Conservation (phyloP, 2,329 filamentous ascomycete species). For the Xylaria multiplex region DNA sequence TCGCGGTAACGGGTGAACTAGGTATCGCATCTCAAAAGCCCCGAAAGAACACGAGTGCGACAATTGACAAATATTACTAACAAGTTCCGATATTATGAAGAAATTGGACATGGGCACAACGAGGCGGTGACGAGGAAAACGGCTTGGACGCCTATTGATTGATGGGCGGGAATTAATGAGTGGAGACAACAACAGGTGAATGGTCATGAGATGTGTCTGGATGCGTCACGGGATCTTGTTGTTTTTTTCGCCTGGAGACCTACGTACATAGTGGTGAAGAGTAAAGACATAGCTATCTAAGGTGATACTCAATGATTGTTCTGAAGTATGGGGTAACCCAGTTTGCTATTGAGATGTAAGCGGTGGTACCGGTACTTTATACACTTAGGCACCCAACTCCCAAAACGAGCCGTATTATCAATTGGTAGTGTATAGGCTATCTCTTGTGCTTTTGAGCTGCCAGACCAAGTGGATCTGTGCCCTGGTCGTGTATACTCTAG, state of each 20-base stretch:
- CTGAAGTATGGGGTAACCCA: too few relatives aligned
- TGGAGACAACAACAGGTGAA: slow-evolving; percentile 23
- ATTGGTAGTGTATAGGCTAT: too few relatives aligned
- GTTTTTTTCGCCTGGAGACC: slow-evolving; percentile 2
- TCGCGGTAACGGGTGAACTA: not conserved
- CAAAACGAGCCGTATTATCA: too few relatives aligned
- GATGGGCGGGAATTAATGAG: slow-evolving; percentile 4
- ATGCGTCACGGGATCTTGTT: not conserved
- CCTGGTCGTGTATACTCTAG: too few relatives aligned
- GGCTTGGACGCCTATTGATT: slow-evolving; percentile 12
- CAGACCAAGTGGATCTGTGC: too few relatives aligned
- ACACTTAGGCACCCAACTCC: too few relatives aligned
- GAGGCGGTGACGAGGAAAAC: slow-evolving; percentile 29
- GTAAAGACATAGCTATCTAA: too few relatives aligned
- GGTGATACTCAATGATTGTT: too few relatives aligned
- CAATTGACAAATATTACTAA: slow-evolving; percentile 10
- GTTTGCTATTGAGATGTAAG: too few relatives aligned
- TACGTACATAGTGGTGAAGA: too few relatives aligned
- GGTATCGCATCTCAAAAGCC: not conserved
- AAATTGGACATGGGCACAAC: slow-evolving; percentile 12
- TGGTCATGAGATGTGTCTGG: slow-evolving; percentile 24
- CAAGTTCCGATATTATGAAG: not conserved
- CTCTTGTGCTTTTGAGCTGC: too few relatives aligned
- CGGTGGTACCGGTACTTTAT: too few relatives aligned
- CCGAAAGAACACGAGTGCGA: not conserved